Evolutionary conservation across 1,284 basidiomycete species (phyloP), one percentile per base, ranked within the genome.

Genomic region (Ceratobasidium sp.): DNA sequence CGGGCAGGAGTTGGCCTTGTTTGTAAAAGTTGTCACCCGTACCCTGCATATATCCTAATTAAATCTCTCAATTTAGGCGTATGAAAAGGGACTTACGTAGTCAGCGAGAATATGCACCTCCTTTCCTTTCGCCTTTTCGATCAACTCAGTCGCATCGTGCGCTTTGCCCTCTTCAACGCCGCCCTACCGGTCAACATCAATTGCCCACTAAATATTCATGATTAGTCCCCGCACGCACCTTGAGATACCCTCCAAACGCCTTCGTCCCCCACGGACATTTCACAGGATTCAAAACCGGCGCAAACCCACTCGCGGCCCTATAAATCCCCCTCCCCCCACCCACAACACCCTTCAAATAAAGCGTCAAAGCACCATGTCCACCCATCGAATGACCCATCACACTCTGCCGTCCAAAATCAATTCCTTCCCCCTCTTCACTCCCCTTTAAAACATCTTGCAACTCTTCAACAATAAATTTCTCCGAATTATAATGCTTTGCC

Each of bases 181-280:
- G 23, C 92, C 92, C 77, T 75, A 50, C 42, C 12, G 23, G 44
- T 10, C 38, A 56, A 40, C 9, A 9, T 38, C 26, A n/a, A 52
- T 20, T 23, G 10, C 20, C 17, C 20, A 13, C 46, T 13, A 26
- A 26, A 20, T 20, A 12, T 33, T 9, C 12, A 1, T 28, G 26
- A 6, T 10, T 9, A 50, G 5, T 28, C 23, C 44, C 13, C n/a
- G 13, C n/a, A 62, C 44, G 3, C n/a, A 65, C 71, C 71, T 88
- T 85, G 28, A 99, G 90, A 86, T 98, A 99, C n/a, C 95, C 95
- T 3, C 82, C 83, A 86, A 99, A 98, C 0, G 96, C 97, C 84
- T 97, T 98, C 82, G 93, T 87, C 44, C 98, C 97, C 97, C 97
- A 98, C 0, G 93, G 92, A 71, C 92, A 94, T 67, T 91, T 88